Base-by-base conservation (phyloP, 169 alveolate genomes). In the Prorocentrum cordatum region DNA sequence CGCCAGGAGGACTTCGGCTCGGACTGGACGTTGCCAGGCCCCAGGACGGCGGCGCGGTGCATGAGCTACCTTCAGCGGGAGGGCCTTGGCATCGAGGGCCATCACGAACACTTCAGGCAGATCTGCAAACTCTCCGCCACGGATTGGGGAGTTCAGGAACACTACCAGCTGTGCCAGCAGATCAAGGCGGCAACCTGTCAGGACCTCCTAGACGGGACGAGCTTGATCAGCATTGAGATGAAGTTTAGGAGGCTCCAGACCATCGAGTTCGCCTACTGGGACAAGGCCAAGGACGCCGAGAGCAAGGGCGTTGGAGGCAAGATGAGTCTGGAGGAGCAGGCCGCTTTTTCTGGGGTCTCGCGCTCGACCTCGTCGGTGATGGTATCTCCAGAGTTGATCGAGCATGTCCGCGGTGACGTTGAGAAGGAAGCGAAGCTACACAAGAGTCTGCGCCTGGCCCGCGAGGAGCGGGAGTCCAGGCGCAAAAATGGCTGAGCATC, bases 11-110 rank as follows among this genome's bases (percentile, higher is more conserved):
- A n/a, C n/a, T n/a, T n/a, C n/a, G n/a, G n/a, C n/a, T n/a, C n/a
- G n/a, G n/a, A n/a, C n/a, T n/a, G n/a, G n/a, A n/a, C n/a, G n/a
- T n/a, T n/a, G n/a, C n/a, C n/a, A n/a, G n/a, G n/a, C n/a, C n/a
- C n/a, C n/a, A 42, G 88, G 0, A 79, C 88, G 12, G n/a, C 42
- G 12, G 22, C 47, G 24, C 59, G 88, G 88, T 61, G 88, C 64
- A 3, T 79, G 22, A 10, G 12, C 0, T 79, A 79, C 2, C 58
- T 79, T 12, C 27, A 24, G 5, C 33, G 24, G 42, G 88, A 79
- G 33, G 77, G 35, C 26, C 5, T 59, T 7, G 73, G 2, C 9
- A 1, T 29, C 18, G 58, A 31, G 32, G 58, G 54, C 27, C 77
- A 66, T 22, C 88, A 79, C 22, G 88, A 79, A 14, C 10, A 75